A percentile compares a stretch with the other conserved stretches of the same genome.
Conservation (phyloP, 2,329 filamentous ascomycete genomes). For the Fusarium sp. region DNA sequence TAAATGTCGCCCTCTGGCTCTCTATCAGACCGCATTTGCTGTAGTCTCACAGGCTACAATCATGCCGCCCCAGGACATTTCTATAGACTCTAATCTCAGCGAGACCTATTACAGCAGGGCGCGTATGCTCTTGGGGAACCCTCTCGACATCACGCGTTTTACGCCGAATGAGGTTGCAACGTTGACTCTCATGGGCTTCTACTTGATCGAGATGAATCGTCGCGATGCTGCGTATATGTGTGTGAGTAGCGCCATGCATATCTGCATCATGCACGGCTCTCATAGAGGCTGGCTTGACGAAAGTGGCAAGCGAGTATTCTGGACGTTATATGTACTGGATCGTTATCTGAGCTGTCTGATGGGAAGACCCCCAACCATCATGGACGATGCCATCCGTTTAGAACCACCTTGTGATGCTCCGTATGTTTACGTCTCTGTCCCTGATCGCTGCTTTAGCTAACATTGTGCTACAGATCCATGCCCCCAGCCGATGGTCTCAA, state of each 20-base stretch:
- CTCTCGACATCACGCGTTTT: slow-evolving; percentile 56
- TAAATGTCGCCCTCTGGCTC: slow-evolving; percentile 54
- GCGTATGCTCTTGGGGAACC: slow-evolving; percentile 57
- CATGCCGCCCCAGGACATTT: slow-evolving; percentile 28
- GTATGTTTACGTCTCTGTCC: slow-evolving; percentile 49
- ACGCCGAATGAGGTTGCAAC: slow-evolving; percentile 58
- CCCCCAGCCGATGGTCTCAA: slow-evolving; percentile 57
- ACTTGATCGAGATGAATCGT: slow-evolving; percentile 61
- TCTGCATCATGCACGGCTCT: slow-evolving; percentile 61
- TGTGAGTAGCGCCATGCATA: slow-evolving; percentile 59
- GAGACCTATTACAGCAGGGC: slow-evolving; percentile 60
- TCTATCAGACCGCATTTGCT: slow-evolving; percentile 60
- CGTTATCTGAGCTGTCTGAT: slow-evolving; percentile 61
- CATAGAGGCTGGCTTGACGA: slow-evolving; percentile 59
- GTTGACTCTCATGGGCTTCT: slow-evolving; percentile 60
- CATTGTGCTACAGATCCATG: slow-evolving; percentile 50
- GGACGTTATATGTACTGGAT: slow-evolving; percentile 64
- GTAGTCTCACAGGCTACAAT: slow-evolving; percentile 49
- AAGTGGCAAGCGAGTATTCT: slow-evolving; percentile 59
- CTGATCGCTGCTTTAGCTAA: not conserved
- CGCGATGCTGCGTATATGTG: slow-evolving; percentile 61
- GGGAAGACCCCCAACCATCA: slow-evolving; percentile 60
- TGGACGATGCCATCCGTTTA: slow-evolving; percentile 60
- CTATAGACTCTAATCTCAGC: slow-evolving; percentile 49
- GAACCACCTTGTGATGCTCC: slow-evolving; percentile 53